phyloP scores from a whole-genome alignment of 352 stramenopile genomes.

The Globisporangium middletonii region DNA sequence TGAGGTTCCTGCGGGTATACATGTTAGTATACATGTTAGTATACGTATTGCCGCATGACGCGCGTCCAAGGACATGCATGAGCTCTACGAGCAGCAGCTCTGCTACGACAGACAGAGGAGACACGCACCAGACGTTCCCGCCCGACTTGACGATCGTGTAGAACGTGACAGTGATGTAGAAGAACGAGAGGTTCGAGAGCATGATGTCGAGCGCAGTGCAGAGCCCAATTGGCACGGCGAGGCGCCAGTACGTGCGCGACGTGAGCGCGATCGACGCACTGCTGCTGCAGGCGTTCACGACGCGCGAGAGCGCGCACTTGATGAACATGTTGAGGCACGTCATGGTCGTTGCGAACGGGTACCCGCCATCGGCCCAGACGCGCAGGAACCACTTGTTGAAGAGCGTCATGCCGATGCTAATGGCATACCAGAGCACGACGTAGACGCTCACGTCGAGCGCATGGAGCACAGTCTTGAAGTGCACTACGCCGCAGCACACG shows the following conservation, averaged over 20 bases:
- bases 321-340: constrained; percentile 77
- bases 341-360: constrained; percentile 75
- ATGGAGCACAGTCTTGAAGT: constrained; percentile 27
- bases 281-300: constrained; percentile 45
- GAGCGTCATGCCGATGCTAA: constrained; percentile 82
- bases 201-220: constrained; percentile 83
- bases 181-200: constrained; percentile 76
- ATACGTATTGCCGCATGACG: background rate
- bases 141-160: constrained; percentile 83
- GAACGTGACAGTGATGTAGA: constrained; percentile 85
- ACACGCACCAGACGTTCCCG: constrained; percentile 59
- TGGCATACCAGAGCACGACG: constrained; percentile 75
- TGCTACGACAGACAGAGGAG: no score
- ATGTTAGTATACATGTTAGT: no score
- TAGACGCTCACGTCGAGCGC: constrained; percentile 66
- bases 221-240: constrained; percentile 72
- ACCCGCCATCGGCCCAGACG: constrained; percentile 60
- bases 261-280: constrained; percentile 19
- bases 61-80: no score
- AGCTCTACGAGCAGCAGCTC: no score
- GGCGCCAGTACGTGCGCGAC: constrained; percentile 42
- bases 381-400: constrained; percentile 84
- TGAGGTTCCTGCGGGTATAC: constrained; percentile 33
- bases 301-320: constrained; percentile 57
- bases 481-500: constrained; percentile 16